Percentiles rank a stretch among this genome's conserved stretches.
These are phyloP conservation scores for Calonectria henricotiae DNA, from an alignment of 2,329 filamentous ascomycete genomes.

Conservation along the genomic window DNA sequence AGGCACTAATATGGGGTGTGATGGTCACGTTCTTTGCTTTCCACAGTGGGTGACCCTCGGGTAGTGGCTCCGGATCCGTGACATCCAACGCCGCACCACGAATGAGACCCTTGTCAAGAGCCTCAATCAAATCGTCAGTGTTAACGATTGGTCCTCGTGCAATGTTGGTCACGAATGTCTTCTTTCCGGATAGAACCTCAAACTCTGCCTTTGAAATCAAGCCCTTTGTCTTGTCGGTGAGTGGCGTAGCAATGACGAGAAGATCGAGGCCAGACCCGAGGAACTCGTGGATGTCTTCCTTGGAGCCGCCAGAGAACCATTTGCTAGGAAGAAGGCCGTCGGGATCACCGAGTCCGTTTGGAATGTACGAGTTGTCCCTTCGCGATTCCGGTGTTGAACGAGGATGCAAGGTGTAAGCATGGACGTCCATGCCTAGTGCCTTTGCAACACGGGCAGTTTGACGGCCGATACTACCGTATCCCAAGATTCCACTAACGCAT, in stretches of 20 bases:
- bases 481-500: conserved; percentile 64
- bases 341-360: conserved; percentile 76
- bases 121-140: conserved; percentile 73
- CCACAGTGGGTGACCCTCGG: conserved; percentile 79
- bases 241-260: conserved; percentile 68
- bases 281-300: conserved; percentile 66
- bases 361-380: conserved; percentile 76
- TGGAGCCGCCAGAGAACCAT: conserved; percentile 68
- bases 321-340: conserved; percentile 65
- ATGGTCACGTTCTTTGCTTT: conserved; percentile 78
- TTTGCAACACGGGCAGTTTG: conserved; percentile 72
- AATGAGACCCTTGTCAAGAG: conserved; percentile 66
- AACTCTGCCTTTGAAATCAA: conserved; percentile 70
- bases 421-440: conserved; percentile 80
- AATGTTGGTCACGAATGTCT: conserved; percentile 80
- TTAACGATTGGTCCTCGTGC: conserved; percentile 72
- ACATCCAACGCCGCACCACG: conserved; percentile 83
- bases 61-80: conserved; percentile 85
- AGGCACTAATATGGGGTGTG: conserved; percentile 67
- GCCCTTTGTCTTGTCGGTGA: conserved; percentile 66
- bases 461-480: conserved; percentile 71
- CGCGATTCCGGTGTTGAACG: conserved; percentile 78
- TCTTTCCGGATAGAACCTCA: conserved; percentile 61
- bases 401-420: conserved; percentile 82
- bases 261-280: conserved; percentile 68